These are phyloP conservation scores for Eremothecium coryli DNA, from an alignment of 1,139 yeast genomes.

Conservation along the genomic window DNA sequence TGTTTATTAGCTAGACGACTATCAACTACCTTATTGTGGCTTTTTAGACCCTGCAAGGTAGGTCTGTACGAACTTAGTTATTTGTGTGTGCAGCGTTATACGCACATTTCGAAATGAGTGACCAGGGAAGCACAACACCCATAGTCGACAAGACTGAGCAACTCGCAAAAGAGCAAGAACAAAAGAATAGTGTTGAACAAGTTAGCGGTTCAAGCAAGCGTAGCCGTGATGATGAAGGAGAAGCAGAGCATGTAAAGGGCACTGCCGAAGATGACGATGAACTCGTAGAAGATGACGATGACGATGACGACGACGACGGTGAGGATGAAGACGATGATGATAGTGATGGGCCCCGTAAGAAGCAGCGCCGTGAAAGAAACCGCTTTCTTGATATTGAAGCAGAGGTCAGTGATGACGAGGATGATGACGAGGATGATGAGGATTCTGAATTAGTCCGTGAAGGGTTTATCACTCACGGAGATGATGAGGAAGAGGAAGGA, in stretches of 20 bases:
- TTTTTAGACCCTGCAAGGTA: too few relatives aligned
- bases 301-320: slow-evolving; percentile 40
- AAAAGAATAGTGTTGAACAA: too few relatives aligned
- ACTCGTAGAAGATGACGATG: slow-evolving; percentile 23
- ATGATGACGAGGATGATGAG: slow-evolving; percentile 88
- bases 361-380: slow-evolving; percentile 66
- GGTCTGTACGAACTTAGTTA: too few relatives aligned
- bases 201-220: too few relatives aligned
- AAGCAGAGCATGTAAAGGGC: too few relatives aligned
- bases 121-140: not conserved
- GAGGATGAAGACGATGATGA: slow-evolving; percentile 56
- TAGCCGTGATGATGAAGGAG: too few relatives aligned
- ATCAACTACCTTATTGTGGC: too few relatives aligned
- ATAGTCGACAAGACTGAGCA: not conserved
- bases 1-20: too few relatives aligned
- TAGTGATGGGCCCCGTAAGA: slow-evolving; percentile 52
- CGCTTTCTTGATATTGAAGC: slow-evolving; percentile 98
- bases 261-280: slow-evolving; percentile 1
- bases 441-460: slow-evolving; percentile 83
- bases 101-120: not conserved
- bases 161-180: not conserved
- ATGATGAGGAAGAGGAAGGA: slow-evolving; percentile 49
- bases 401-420: slow-evolving; percentile 97
- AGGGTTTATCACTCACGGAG: slow-evolving; percentile 56
- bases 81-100: too few relatives aligned